Evolutionary conservation across 805 yeast genomes (phyloP).

Genomic region (Candida alai): DNA sequence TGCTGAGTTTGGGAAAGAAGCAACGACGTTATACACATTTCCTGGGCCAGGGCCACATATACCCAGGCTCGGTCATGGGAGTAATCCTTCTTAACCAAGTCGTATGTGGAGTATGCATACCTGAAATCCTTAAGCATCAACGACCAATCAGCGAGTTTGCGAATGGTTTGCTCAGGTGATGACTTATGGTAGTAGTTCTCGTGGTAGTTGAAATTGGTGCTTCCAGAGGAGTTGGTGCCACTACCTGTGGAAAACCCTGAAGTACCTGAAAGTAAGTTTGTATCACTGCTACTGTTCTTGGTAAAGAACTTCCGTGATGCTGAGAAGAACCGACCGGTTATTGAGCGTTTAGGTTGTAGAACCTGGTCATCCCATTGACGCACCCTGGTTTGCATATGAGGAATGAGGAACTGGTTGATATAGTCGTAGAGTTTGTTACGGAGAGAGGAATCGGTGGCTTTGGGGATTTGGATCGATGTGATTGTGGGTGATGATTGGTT

Average conservation of each 20-base stretch:
- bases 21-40: conserved; percentile 75
- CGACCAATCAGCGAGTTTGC: conserved; percentile 90
- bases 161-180: conserved; percentile 66
- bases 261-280: conserved; percentile 6
- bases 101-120: conserved; percentile 80
- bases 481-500: conserved; percentile 9
- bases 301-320: conserved; percentile 59
- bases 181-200: conserved; percentile 59
- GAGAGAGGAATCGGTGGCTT: conserved; percentile 37
- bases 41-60: conserved; percentile 80
- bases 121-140: conserved; percentile 87
- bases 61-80: conserved; percentile 75
- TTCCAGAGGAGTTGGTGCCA: conserved; percentile 11
- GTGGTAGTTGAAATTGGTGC: conserved; percentile 44
- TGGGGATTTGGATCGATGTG: conserved; percentile 24
- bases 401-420: conserved; percentile 51
- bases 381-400: conserved; percentile 84
- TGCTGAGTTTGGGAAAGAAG: conserved; percentile 54
- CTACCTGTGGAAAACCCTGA: conserved; percentile 4
- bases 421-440: conserved; percentile 42
- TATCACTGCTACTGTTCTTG: conserved; percentile 15
- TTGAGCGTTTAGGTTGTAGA: conserved; percentile 69
- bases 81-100: conserved; percentile 73
- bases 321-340: conserved; percentile 68
- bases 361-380: conserved; percentile 81